Evolutionary conservation across 495 filamentous ascomycete genomes (phyloP).

Genomic region (Talaromyces ruber): DNA sequence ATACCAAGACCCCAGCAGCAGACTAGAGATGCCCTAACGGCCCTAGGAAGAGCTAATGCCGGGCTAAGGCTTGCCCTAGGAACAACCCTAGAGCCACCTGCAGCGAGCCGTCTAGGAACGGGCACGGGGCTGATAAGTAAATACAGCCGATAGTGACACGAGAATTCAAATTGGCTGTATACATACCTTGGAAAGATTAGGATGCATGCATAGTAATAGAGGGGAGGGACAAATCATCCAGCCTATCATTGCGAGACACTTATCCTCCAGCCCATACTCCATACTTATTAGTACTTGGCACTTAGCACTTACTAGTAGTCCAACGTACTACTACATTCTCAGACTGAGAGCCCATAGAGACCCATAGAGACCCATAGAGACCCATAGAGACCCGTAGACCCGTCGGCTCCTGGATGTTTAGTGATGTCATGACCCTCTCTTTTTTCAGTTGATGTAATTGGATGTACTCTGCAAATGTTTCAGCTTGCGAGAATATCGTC

Average conservation of each 20-base stretch:
- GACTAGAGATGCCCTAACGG: background rate
- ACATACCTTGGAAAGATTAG: background rate
- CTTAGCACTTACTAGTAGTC: too few species aligned
- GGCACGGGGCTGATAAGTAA: background rate
- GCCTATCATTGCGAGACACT: background rate
- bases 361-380: background rate
- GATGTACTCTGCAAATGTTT: background rate
- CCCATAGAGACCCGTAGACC: background rate
- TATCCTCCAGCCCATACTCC: too few species aligned
- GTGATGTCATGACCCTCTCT: background rate
- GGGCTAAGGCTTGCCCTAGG: background rate
- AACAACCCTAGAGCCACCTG: background rate
- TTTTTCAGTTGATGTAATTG: background rate
- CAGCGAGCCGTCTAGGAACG: background rate
- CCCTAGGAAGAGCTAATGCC: background rate
- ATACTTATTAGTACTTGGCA: too few species aligned
- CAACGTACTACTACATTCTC: too few species aligned
- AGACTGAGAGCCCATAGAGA: background rate
- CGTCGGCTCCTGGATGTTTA: too few species aligned
- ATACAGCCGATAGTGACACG: background rate
- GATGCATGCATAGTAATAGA: background rate
- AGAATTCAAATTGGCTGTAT: background rate
- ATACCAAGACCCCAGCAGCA: background rate
- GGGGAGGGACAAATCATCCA: background rate
- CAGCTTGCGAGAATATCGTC: background rate